Evolutionary conservation across 345 rosid genomes (phyloP).

Genomic region (Gossypium arboreum): DNA sequence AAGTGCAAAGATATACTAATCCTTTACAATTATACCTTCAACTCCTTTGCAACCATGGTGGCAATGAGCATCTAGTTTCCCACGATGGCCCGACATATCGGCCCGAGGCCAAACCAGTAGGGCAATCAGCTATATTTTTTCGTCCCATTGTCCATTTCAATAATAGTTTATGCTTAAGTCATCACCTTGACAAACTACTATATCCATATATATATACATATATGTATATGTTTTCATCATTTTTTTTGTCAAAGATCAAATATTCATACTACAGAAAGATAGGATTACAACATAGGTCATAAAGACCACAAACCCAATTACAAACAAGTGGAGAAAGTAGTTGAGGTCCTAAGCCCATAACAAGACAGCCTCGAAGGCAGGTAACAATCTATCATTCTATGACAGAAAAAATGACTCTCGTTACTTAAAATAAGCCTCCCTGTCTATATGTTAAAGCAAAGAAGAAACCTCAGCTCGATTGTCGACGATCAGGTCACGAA

Average conservation of each 20-base stretch:
- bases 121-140: conserved; percentile 7
- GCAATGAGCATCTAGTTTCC: conserved; percentile 18
- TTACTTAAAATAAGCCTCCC: too few relatives aligned
- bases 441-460: too few relatives aligned
- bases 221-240: not conserved
- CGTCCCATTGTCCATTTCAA: conserved; percentile 27
- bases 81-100: conserved; percentile 15
- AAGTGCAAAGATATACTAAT: not conserved
- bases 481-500: too few relatives aligned
- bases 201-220: not conserved
- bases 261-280: not conserved
- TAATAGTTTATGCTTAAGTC: conserved; percentile 15
- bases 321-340: too few relatives aligned
- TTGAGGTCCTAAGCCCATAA: too few relatives aligned
- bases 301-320: too few relatives aligned
- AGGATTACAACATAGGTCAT: too few relatives aligned
- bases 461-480: too few relatives aligned
- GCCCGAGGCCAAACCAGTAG: conserved; percentile 20
- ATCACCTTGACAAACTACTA: not conserved
- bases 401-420: too few relatives aligned
- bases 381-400: too few relatives aligned
- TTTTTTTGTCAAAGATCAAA: not conserved
- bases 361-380: too few relatives aligned
- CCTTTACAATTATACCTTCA: not conserved
- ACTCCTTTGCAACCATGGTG: conserved; percentile 3